A percentile compares a stretch with the other conserved stretches of the same genome.
These are phyloP conservation scores for Podochytrium sp. DNA, from an alignment of 192 early-diverging fungal species.

Conservation along the genomic window DNA sequence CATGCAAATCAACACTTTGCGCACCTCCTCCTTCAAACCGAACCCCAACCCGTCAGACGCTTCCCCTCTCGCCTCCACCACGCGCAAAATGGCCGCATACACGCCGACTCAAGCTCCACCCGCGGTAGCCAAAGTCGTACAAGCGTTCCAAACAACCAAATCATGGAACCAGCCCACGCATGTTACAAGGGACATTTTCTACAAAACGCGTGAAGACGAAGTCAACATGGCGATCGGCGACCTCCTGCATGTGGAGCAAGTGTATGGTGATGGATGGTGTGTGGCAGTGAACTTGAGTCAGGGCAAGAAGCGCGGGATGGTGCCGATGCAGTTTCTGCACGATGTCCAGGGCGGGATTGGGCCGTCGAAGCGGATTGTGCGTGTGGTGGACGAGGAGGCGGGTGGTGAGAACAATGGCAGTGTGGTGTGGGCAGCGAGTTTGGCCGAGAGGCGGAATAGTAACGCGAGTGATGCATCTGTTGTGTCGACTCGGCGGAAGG, in stretches of 20 bases:
- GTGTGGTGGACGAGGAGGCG: constrained; percentile 1
- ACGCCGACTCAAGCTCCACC: no score
- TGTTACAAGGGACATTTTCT: background rate
- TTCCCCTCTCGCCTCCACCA: no score
- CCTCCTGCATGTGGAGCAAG: constrained; percentile 49
- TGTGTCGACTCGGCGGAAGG: background rate
- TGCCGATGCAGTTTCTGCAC: constrained; percentile 40
- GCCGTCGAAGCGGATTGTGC: constrained; percentile 1
- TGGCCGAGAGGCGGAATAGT: constrained; percentile 22
- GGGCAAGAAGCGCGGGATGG: constrained; percentile 41
- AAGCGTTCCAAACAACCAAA: background rate
- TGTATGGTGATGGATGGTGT: constrained; percentile 53
- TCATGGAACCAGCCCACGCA: constrained; percentile 11
- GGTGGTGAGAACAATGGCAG: background rate
- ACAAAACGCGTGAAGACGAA: constrained; percentile 41
- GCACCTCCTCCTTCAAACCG: no score
- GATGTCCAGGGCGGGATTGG: constrained; percentile 14
- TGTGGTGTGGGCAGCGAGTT: constrained; percentile 3
- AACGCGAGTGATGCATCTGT: background rate
- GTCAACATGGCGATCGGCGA: constrained; percentile 47
- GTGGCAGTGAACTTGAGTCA: constrained; percentile 54
- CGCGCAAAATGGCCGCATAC: no score
- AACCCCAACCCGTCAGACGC: no score
- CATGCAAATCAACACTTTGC: no score
- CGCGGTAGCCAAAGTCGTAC: no score